Base-by-base conservation (phyloP, 2,329 filamentous ascomycete species). In the Stagonosporopsis rhizophila region DNA sequence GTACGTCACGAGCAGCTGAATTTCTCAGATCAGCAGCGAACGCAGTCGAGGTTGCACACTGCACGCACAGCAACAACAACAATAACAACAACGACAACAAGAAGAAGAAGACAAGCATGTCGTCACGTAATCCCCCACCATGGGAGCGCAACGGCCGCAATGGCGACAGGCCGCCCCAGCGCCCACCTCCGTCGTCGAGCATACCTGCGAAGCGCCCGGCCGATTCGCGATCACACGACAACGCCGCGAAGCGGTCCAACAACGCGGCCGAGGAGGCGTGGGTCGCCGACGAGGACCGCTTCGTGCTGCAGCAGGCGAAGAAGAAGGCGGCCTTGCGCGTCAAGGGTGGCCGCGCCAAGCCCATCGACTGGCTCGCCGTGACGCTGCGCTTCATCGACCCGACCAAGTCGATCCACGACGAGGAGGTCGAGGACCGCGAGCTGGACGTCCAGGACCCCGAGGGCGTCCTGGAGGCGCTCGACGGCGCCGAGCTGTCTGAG, bases 281-380 rank as follows among this genome's bases (percentile, higher is more conserved):
- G 83, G 91, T 98, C 19, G 91, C 94, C 48, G 91, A 96, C 68
- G 95, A 99, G 76, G 95, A 99, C 79, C 88, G 89, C 62, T 99
- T 99, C 71, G 95, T 98, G 53, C 81, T 99, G 70, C 93, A 92
- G 77, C 95, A 99, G 78, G 90, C 94, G 42, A 99, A 98, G 83
- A 98, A 96, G 81, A 98, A 97, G 81, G 94, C 95, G 38, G 91
- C 93, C 63, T 96, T 99, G 66, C 89, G 95, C 37, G 92, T 98
- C 41, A 91, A 92, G 66, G 93, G 96, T 76, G 90, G 90, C 11
- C 87, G 96, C 65, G 93, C 94, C 52, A 93, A 92, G 72, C 90
- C 94, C 9, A 94, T 98, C 69, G 95, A 99, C 79, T 93, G 91
- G 82, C 85, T 99, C 41, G 92, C 93, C 1, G 95, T 98, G 70